phyloP scores from a whole-genome alignment of 75 land plant genomes.

The Selaginella tamariscina region DNA sequence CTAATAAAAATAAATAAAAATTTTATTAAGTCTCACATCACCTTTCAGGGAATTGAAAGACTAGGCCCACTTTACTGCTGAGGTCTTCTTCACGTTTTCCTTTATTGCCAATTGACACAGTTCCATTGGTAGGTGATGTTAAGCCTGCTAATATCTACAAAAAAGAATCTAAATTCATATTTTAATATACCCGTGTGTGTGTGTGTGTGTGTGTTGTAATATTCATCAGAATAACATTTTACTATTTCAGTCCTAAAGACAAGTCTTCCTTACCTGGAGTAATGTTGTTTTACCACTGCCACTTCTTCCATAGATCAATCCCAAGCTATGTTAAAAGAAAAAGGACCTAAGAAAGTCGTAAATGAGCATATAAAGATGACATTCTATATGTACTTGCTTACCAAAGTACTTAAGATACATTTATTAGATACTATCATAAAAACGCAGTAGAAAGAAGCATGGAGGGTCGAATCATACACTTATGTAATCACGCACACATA shows the following conservation, averaged over 20 bases:
- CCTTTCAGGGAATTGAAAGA: conserved; percentile 99
- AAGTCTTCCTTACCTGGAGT: conserved; percentile 62
- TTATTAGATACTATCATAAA: no score
- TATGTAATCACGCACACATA: background rate
- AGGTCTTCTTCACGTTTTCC: conserved; percentile 28
- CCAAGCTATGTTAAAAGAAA: conserved; percentile 58
- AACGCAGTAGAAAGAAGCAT: no score
- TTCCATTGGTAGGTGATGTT: conserved; percentile 72
- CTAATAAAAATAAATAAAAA: background rate
- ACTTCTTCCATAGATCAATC: conserved; percentile 86
- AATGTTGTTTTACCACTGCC: conserved; percentile 98
- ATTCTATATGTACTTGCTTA: no score
- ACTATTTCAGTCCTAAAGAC: background rate
- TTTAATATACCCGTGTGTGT: background rate
- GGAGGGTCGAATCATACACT: no score
- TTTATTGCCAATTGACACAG: conserved; percentile 40
- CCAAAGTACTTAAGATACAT: no score
- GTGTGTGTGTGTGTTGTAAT: background rate
- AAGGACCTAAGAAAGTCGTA: background rate
- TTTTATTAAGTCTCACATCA: conserved; percentile 18
- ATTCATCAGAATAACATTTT: background rate
- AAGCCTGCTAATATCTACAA: conserved; percentile 74
- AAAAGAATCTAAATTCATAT: background rate
- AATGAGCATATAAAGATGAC: background rate
- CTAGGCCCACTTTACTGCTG: conserved; percentile 63